Conservation (phyloP, 2,329 filamentous ascomycete species). For the Trichoderma brevicompactum region DNA sequence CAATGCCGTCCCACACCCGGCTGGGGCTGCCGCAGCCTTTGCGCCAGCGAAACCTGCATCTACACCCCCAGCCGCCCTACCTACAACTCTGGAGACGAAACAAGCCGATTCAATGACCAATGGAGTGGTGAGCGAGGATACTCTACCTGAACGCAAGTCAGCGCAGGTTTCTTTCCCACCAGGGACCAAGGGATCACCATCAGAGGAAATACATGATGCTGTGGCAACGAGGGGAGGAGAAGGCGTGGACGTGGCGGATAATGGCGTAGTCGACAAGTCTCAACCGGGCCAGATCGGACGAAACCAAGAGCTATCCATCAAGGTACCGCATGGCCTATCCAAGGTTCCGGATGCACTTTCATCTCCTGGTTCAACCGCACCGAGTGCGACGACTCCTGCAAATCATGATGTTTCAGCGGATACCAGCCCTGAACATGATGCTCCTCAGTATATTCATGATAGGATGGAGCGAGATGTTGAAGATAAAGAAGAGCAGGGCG, state of each 20-base stretch:
- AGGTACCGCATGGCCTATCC: slow-evolving; percentile 33
- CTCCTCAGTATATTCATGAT: slow-evolving; percentile 56
- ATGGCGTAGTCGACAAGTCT: background rate
- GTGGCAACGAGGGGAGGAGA: slow-evolving; percentile 14
- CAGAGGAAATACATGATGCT: slow-evolving; percentile 25
- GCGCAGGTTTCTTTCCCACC: slow-evolving; percentile 42
- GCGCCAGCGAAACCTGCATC: background rate
- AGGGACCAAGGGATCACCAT: slow-evolving; percentile 39
- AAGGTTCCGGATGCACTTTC: slow-evolving; percentile 53
- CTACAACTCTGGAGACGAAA: slow-evolving; percentile 13
- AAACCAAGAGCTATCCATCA: slow-evolving; percentile 38
- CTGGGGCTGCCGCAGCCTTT: background rate
- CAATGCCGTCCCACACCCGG: background rate
- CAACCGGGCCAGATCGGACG: background rate
- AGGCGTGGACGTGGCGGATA: background rate
- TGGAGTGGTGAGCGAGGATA: slow-evolving; percentile 13
- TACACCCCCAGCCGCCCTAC: background rate
- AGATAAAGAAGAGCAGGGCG: slow-evolving; percentile 46
- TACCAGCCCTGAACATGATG: slow-evolving; percentile 74
- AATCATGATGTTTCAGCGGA: slow-evolving; percentile 71
- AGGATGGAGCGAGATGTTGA: slow-evolving; percentile 33
- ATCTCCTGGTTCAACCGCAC: slow-evolving; percentile 69
- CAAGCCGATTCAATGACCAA: background rate
- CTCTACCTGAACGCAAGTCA: slow-evolving; percentile 28
- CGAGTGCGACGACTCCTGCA: slow-evolving; percentile 73